phyloP scores from a whole-genome alignment of 495 filamentous ascomycete genomes.

The Podospora bellae-mahoneyi region DNA sequence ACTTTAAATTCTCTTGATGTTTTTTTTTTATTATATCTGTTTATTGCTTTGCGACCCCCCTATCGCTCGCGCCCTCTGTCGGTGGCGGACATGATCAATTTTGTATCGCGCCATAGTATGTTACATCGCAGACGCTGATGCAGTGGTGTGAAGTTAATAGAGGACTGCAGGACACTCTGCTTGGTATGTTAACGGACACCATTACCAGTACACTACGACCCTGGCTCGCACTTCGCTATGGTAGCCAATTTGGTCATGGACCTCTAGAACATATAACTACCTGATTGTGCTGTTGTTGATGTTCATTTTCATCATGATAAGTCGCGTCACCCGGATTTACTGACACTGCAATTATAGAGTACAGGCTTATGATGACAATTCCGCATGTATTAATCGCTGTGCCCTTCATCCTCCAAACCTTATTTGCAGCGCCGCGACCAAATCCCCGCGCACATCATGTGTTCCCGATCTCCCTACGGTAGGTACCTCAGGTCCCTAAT shows the following conservation, averaged over 20 bases:
- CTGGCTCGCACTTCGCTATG: constrained; percentile 3
- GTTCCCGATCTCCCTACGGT: no score
- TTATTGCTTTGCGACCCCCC: background rate
- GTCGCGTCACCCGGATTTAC: no score
- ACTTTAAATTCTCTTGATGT: no score
- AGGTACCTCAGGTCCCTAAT: no score
- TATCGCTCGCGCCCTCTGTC: background rate
- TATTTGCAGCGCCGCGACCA: constrained; percentile 6
- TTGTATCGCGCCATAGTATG: background rate
- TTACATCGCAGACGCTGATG: background rate
- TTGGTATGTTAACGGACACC: background rate
- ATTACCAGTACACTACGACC: background rate
- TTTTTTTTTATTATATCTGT: background rate
- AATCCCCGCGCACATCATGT: background rate
- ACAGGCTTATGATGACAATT: background rate
- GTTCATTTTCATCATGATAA: background rate
- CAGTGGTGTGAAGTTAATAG: background rate
- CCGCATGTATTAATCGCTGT: background rate
- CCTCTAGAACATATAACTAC: background rate
- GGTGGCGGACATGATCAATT: background rate
- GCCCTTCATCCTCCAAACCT: background rate
- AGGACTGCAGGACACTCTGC: background rate
- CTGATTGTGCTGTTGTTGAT: background rate
- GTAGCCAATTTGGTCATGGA: background rate
- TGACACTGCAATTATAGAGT: constrained; percentile 1